These are phyloP conservation scores for Prunus mume DNA, from an alignment of 306 rosid genomes.

Conservation along the genomic window DNA sequence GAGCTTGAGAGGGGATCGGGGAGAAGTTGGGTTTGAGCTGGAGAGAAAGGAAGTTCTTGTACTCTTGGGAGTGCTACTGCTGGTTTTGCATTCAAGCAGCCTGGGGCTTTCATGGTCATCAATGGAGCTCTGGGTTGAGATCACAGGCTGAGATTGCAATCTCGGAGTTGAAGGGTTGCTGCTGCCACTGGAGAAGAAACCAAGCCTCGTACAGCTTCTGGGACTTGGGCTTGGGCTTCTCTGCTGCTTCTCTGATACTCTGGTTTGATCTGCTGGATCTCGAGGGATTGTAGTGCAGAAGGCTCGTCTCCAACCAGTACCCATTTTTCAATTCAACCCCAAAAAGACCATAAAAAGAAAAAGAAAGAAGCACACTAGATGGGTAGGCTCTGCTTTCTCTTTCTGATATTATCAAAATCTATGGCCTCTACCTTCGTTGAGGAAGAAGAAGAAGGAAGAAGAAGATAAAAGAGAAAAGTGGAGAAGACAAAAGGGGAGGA, in stretches of 20 bases:
- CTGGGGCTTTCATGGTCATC: not conserved
- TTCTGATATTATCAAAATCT: not conserved
- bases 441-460: slow-evolving; percentile 14
- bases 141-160: slow-evolving; percentile 28
- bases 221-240: slow-evolving; percentile 61
- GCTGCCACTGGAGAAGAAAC: slow-evolving; percentile 56
- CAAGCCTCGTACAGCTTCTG: slow-evolving; percentile 61
- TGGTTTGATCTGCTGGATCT: slow-evolving; percentile 53
- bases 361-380: too few species aligned
- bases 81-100: not conserved
- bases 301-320: slow-evolving; percentile 95
- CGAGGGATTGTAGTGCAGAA: slow-evolving; percentile 68
- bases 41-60: not conserved
- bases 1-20: slow-evolving; percentile 82
- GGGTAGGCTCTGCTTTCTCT: too few species aligned
- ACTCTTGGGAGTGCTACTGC: not conserved
- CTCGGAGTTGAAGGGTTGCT: slow-evolving; percentile 73
- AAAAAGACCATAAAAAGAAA: slow-evolving; percentile 4
- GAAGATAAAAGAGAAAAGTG: slow-evolving; percentile 1
- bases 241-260: slow-evolving; percentile 42
- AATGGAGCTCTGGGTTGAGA: not conserved
- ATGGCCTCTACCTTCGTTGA: not conserved
- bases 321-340: slow-evolving; percentile 44
- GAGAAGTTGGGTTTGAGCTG: slow-evolving; percentile 77
- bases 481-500: slow-evolving; percentile 43